Base-by-base conservation (phyloP, 1,284 basidiomycete genomes). In the Lignosus rhinocerotis region DNA sequence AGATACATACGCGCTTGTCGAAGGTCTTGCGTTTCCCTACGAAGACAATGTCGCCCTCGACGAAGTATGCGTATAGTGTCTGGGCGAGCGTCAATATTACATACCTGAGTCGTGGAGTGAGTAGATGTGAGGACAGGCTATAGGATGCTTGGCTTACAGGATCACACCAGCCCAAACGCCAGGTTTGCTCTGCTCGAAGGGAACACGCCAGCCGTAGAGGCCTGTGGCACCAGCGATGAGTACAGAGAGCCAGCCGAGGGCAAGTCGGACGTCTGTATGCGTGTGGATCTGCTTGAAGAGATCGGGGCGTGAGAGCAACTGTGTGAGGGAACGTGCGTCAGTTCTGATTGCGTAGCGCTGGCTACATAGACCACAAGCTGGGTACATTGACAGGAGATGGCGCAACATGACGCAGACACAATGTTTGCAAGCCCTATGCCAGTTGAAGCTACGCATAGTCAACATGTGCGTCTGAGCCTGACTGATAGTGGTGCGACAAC, bases 151-250 rank as follows among this genome's bases (percentile, higher is more conserved):
- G 39, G 81, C 88, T 69, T 73, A 88, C 90, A 86, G 63, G 56
- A 88, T 82, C 63, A 96, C 82, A 6, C 92, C 93, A 21, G 82
- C 80, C 82, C 87, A 89, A 25, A 94, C 85, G 38, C 84, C 84
- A 11, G 85, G 83, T 74, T 95, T 95, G 60, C 89, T 85, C 70
- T 88, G 82, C 72, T 95, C 91, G 71, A 95, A 96, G n/a, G 90
- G 86, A 56, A 89, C 78, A 69, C 88, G 87, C 74, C 87, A 93
- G 44, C 92, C 90, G 68, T 96, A 95, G 47, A 91, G 77, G 21
- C 86, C 88, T n/a, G 91, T 92, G 6, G 82, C 88, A 34, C 81
- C 83, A 33, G 93, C 91, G 19, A 94, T 80, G 58, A 93, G 79
- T 43, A 94, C 90, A 56, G 89, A 86, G 10, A 87, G 79, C 87